These are phyloP conservation scores for Fabrea salina DNA, from an alignment of 169 alveolate genomes.

Conservation along the genomic window DNA sequence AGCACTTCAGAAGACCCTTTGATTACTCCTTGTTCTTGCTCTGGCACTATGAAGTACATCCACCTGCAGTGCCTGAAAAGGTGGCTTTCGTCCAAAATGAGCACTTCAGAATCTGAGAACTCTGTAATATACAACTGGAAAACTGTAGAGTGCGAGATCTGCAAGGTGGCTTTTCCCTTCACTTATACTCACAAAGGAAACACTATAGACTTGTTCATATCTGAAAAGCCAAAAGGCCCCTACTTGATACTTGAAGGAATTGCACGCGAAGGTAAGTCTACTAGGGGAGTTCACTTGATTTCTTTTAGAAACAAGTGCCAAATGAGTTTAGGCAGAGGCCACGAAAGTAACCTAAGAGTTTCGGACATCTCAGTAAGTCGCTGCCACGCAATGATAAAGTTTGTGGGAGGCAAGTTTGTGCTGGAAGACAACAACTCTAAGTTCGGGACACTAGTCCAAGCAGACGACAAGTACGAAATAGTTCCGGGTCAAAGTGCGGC, in stretches of 20 bases:
- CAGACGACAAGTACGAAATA: conserved; percentile 10
- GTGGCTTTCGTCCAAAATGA: conserved; percentile 72
- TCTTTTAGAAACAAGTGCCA: conserved; percentile 19
- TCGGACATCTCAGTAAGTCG: conserved; percentile 84
- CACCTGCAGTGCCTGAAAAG: conserved; percentile 80
- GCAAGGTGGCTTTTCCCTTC: conserved; percentile 61
- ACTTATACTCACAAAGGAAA: conserved; percentile 31
- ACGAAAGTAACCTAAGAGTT: conserved; percentile 76
- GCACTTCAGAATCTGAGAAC: conserved; percentile 43
- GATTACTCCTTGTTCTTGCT: conserved; percentile 78
- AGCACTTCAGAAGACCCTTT: conserved; percentile 63
- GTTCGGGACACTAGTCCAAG: conserved; percentile 64
- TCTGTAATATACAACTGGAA: conserved; percentile 53
- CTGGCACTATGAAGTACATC: conserved; percentile 77
- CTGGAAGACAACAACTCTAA: conserved; percentile 60
- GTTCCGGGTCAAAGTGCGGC: too few relatives aligned
- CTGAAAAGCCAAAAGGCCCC: conserved; percentile 39
- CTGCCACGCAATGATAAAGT: conserved; percentile 48
- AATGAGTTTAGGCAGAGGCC: conserved; percentile 79
- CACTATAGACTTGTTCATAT: conserved; percentile 38
- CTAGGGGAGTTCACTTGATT: conserved; percentile 35
- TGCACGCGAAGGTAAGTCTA: conserved; percentile 38
- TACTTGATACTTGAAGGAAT: conserved; percentile 40
- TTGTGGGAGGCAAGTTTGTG: background rate
- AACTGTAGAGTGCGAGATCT: conserved; percentile 75